A percentile compares a stretch with the other conserved stretches of the same genome.
Conservation (phyloP, 257 asterid species). For the Solanum bukasovii region DNA sequence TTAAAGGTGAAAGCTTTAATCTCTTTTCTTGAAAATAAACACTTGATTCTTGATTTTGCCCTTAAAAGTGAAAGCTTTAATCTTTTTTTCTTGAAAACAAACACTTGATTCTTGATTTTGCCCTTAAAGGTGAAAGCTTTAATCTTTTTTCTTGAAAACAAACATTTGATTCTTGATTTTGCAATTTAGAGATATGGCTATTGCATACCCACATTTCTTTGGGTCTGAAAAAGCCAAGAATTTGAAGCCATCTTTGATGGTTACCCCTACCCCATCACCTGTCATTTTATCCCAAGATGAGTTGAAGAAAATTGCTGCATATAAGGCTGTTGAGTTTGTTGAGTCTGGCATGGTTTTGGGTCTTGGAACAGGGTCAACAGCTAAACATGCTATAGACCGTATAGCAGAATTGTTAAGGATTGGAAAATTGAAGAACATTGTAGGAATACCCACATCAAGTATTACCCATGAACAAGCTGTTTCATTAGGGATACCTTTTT, state of each 20-base stretch:
- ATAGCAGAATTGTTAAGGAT: constrained; percentile 20
- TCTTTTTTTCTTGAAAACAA: background rate
- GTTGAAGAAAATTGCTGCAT: constrained; percentile 30
- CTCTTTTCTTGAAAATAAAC: background rate
- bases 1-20: background rate
- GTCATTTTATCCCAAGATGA: constrained; percentile 23
- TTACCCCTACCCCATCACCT: background rate
- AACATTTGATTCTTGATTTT: background rate
- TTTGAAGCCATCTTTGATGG: constrained; percentile 7
- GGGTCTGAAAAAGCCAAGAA: constrained; percentile 5
- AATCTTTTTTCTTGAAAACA: background rate
- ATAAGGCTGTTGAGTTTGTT: constrained; percentile 34
- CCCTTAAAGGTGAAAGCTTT: background rate
- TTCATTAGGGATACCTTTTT: constrained; percentile 19
- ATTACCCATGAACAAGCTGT: constrained; percentile 23
- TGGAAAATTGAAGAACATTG: constrained; percentile 21
- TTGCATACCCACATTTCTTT: constrained; percentile 20
- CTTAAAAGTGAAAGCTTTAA: background rate
- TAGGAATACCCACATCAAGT: constrained; percentile 35
- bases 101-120: background rate
- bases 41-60: background rate
- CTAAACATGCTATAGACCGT: constrained; percentile 28
- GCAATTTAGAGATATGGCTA: constrained; percentile 7
- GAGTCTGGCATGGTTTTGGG: constrained; percentile 38
- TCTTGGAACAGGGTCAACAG: constrained; percentile 40